These are phyloP conservation scores for Protomyces inouyei DNA, from an alignment of 1,139 yeast species.

Conservation along the genomic window DNA sequence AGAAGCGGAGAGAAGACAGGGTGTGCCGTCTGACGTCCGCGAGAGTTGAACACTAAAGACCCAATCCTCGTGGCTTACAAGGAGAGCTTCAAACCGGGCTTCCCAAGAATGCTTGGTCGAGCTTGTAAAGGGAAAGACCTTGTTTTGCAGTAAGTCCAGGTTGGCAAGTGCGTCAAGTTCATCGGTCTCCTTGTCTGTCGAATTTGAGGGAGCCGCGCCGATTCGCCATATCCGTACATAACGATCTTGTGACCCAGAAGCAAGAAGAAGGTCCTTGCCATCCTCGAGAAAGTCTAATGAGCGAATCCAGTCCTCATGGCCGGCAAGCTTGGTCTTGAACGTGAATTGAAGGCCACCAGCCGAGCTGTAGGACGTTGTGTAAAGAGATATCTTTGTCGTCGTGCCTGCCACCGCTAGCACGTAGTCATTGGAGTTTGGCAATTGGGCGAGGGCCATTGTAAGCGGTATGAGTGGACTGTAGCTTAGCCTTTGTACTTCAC, in stretches of 20 bases:
- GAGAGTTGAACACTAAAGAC: constrained; percentile 82
- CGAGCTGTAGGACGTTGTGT: constrained; percentile 43
- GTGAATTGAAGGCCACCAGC: constrained; percentile 36
- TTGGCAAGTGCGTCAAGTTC: background rate
- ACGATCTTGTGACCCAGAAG: constrained; percentile 85
- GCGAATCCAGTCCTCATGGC: constrained; percentile 94
- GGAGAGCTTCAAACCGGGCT: constrained; percentile 79
- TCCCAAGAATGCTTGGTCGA: constrained; percentile 36
- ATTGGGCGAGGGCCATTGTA: constrained; percentile 51
- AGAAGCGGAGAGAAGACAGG: constrained; percentile 69
- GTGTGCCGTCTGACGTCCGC: constrained; percentile 17
- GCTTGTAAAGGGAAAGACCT: constrained; percentile 5
- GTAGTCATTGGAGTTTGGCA: constrained; percentile 38
- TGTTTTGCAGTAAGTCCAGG: constrained; percentile 13
- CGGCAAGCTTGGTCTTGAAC: constrained; percentile 56
- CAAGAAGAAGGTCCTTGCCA: constrained; percentile 50
- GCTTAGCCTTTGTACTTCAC: constrained; percentile 30
- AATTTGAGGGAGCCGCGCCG: background rate
- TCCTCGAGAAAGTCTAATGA: constrained; percentile 59
- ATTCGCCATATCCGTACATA: constrained; percentile 79
- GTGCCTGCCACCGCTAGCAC: constrained; percentile 79
- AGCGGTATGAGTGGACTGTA: constrained; percentile 54
- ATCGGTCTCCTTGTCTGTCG: background rate
- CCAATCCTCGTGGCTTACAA: constrained; percentile 99
- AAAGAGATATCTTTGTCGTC: constrained; percentile 52